phyloP scores from a whole-genome alignment of 1,139 yeast genomes.

The Hansenula anomala region DNA sequence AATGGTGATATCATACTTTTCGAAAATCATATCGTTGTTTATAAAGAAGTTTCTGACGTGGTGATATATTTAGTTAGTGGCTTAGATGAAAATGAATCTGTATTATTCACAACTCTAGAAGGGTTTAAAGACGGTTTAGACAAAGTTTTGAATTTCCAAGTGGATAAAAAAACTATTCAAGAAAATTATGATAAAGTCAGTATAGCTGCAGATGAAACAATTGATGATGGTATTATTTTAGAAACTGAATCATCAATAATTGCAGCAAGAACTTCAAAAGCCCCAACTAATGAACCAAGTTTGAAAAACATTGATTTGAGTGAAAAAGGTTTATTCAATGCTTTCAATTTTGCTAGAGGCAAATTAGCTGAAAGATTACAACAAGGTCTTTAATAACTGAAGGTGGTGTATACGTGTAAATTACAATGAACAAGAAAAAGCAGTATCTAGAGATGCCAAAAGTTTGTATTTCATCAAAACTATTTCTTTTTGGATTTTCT shows the following conservation, averaged over 20 bases:
- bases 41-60: slow-evolving; percentile 77
- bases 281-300: slow-evolving; percentile 65
- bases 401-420: neutral
- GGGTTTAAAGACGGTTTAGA: slow-evolving; percentile 81
- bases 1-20: slow-evolving; percentile 77
- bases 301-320: slow-evolving; percentile 70
- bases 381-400: slow-evolving; percentile 38
- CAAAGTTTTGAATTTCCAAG: slow-evolving; percentile 64
- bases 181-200: slow-evolving; percentile 85
- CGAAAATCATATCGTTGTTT: slow-evolving; percentile 74
- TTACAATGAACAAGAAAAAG: no score
- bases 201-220: slow-evolving; percentile 84
- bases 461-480: no score
- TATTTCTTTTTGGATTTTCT: slow-evolving; percentile 11
- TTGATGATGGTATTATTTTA: slow-evolving; percentile 87
- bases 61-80: slow-evolving; percentile 67
- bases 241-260: slow-evolving; percentile 87
- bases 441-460: neutral
- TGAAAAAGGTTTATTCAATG: slow-evolving; percentile 84
- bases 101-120: slow-evolving; percentile 71
- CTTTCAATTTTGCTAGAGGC: slow-evolving; percentile 86
- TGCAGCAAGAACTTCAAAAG: slow-evolving; percentile 82
- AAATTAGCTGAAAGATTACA: slow-evolving; percentile 83
- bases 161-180: slow-evolving; percentile 74
- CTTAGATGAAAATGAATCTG: slow-evolving; percentile 81